These are phyloP conservation scores for Mycena metata DNA, from an alignment of 768 basidiomycete genomes.

Conservation along the genomic window DNA sequence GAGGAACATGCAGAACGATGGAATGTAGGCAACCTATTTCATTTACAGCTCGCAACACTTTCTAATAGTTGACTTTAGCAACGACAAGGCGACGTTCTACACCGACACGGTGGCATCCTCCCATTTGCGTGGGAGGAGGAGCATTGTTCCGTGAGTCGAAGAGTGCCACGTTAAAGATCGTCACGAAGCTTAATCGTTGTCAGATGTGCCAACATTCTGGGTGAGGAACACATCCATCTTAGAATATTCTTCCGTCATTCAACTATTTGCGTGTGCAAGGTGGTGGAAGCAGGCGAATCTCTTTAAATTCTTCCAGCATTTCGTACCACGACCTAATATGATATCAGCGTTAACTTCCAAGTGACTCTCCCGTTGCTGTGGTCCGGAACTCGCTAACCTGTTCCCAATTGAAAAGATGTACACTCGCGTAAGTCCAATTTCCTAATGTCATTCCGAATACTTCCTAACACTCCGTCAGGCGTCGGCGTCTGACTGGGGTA, in stretches of 20 bases:
- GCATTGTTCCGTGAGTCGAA: conserved; percentile 77
- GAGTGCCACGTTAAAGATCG: no score
- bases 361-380: background rate
- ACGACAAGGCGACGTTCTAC: conserved; percentile 83
- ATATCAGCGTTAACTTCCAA: conserved; percentile 80
- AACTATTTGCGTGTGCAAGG: conserved; percentile 50
- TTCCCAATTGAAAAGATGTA: conserved; percentile 63
- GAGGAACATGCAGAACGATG: conserved; percentile 78
- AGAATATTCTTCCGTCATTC: background rate
- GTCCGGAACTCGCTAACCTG: background rate
- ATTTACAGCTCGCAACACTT: background rate
- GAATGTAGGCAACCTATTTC: conserved; percentile 64
- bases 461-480: conserved; percentile 53
- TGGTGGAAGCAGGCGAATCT: conserved; percentile 66
- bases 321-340: conserved; percentile 11
- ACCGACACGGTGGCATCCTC: conserved; percentile 70
- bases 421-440: conserved; percentile 60
- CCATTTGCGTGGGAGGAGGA: conserved; percentile 71
- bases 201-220: conserved; percentile 77
- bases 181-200: conserved; percentile 19
- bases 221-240: conserved; percentile 43
- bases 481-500: no score
- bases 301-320: background rate
- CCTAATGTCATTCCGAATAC: background rate
- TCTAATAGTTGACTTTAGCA: conserved; percentile 53